A percentile compares a stretch with the other conserved stretches of the same genome.
Conservation (phyloP, 1,139 yeast genomes). For the Geotrichum reessii region DNA sequence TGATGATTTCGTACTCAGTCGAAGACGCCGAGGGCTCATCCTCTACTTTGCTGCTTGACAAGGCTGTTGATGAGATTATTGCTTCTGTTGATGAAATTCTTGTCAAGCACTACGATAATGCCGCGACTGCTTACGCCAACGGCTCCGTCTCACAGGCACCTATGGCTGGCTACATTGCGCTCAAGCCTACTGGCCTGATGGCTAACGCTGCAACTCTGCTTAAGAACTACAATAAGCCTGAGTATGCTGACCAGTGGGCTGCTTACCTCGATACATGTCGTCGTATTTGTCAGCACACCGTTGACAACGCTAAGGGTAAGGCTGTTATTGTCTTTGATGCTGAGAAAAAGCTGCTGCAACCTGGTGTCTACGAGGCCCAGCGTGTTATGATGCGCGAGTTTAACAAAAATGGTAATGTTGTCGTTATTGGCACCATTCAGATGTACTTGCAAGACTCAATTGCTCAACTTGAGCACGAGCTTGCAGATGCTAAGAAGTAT, state of each 20-base stretch:
- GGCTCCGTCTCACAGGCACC: slow-evolving; percentile 45
- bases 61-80: slow-evolving; percentile 57
- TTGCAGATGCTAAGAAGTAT: slow-evolving; percentile 54
- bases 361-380: slow-evolving; percentile 87
- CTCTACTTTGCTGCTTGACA: slow-evolving; percentile 46
- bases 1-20: slow-evolving; percentile 90
- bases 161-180: slow-evolving; percentile 50
- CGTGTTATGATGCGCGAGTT: slow-evolving; percentile 70
- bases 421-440: slow-evolving; percentile 89
- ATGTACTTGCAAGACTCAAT: slow-evolving; percentile 77
- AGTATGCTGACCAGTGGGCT: slow-evolving; percentile 51
- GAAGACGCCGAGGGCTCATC: slow-evolving; percentile 79
- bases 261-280: slow-evolving; percentile 62
- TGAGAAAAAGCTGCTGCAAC: slow-evolving; percentile 80
- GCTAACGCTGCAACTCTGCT: slow-evolving; percentile 72
- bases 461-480: slow-evolving; percentile 56
- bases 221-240: slow-evolving; percentile 52
- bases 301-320: slow-evolving; percentile 68
- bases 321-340: slow-evolving; percentile 89
- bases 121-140: slow-evolving; percentile 32
- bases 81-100: slow-evolving; percentile 63
- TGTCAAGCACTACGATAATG: slow-evolving; percentile 62
- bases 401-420: slow-evolving; percentile 55
- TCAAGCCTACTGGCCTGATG: slow-evolving; percentile 89
- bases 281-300: slow-evolving; percentile 56